Percentiles rank a stretch among this genome's conserved stretches.
phyloP scores from a whole-genome alignment of 768 basidiomycete genomes.

The Auriculariales sp. region DNA sequence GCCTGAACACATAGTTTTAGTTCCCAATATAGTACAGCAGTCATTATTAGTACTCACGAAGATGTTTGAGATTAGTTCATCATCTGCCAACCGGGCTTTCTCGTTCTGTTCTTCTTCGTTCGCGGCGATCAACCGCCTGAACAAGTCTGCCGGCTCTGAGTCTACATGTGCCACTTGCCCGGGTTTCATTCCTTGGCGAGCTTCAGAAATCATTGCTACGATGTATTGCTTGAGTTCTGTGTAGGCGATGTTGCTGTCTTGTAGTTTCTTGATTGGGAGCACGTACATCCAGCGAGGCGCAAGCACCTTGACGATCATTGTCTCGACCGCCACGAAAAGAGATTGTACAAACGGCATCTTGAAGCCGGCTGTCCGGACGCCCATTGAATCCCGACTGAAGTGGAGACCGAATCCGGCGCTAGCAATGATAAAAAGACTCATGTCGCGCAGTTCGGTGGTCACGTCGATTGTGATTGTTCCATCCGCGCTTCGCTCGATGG shows the following conservation, averaged over 20 bases:
- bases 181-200: slow-evolving; percentile 12
- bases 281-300: slow-evolving; percentile 2
- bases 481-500: too few species aligned
- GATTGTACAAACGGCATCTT: slow-evolving; percentile 16
- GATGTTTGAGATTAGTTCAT: slow-evolving; percentile 10
- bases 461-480: background rate
- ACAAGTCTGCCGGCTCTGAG: slow-evolving; percentile 6
- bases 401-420: slow-evolving; percentile 29
- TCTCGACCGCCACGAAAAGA: slow-evolving; percentile 14
- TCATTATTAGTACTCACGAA: slow-evolving; percentile 5
- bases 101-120: slow-evolving; percentile 10
- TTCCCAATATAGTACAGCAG: background rate
- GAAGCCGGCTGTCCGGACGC: slow-evolving; percentile 15
- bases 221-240: slow-evolving; percentile 25
- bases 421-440: slow-evolving; percentile 15
- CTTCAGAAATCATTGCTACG: slow-evolving; percentile 24
- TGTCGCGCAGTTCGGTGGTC: background rate
- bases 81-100: slow-evolving; percentile 6
- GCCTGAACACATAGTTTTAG: background rate
- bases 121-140: slow-evolving; percentile 8
- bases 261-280: slow-evolving; percentile 15
- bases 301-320: slow-evolving; percentile 15
- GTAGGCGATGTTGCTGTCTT: slow-evolving; percentile 18
- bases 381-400: slow-evolving; percentile 16
- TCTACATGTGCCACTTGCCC: background rate